Conservation (phyloP, 1,284 basidiomycete genomes). For the Bondarzewia mesenterica region DNA sequence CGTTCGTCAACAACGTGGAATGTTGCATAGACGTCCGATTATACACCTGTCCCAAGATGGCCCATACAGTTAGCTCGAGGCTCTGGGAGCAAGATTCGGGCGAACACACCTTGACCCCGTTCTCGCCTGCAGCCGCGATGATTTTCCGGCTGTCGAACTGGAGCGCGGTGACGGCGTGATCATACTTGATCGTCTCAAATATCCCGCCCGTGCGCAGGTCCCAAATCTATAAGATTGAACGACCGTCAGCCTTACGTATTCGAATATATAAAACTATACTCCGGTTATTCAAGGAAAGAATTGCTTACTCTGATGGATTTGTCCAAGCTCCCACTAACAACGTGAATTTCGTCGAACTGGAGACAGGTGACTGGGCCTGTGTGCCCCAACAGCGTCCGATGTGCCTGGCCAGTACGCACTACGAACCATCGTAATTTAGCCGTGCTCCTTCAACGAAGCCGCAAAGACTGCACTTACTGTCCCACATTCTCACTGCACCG, state of each 20-base stretch:
- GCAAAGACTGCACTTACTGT: conserved; percentile 58
- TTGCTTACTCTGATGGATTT: conserved; percentile 79
- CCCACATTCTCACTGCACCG: conserved; percentile 98
- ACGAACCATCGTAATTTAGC: neutral
- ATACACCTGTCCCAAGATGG: conserved; percentile 57
- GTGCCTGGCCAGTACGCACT: conserved; percentile 98
- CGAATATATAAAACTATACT: conserved; percentile 88
- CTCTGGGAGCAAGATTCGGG: neutral
- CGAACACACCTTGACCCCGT: conserved; percentile 73
- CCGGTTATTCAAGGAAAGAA: conserved; percentile 47
- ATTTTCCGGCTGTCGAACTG: conserved; percentile 97
- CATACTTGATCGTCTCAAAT: conserved; percentile 86
- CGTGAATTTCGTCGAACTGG: conserved; percentile 95
- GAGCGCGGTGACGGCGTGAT: conserved; percentile 84
- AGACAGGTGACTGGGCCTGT: conserved; percentile 91
- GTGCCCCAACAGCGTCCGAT: conserved; percentile 90
- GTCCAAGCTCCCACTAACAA: conserved; percentile 89
- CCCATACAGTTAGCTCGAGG: neutral
- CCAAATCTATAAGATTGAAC: conserved; percentile 65
- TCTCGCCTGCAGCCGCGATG: conserved; percentile 89
- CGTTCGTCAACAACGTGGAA: conserved; percentile 79
- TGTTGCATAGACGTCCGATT: conserved; percentile 93
- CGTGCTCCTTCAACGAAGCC: neutral
- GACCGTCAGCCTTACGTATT: conserved; percentile 36
- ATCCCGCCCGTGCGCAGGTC: conserved; percentile 88